Evolutionary conservation across 2,329 filamentous ascomycete genomes (phyloP).

Genomic region (Chaetoscypha palmicola): DNA sequence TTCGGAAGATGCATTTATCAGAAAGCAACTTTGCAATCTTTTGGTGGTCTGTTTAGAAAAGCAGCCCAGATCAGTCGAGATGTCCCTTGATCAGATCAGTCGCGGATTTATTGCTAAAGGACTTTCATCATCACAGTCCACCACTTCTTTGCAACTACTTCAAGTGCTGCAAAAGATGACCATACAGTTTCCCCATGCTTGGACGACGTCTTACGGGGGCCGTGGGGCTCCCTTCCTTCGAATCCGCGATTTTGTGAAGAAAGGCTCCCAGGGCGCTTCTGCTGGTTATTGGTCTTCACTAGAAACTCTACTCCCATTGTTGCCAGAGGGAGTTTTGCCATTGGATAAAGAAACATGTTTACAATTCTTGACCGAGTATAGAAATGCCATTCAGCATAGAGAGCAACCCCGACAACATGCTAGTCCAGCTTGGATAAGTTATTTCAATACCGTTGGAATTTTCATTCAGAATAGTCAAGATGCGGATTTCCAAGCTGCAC

Average conservation of each 20-base stretch:
- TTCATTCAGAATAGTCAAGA: slow-evolving; percentile 42
- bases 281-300: slow-evolving; percentile 67
- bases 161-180: slow-evolving; percentile 63
- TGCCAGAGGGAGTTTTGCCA: slow-evolving; percentile 52
- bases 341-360: slow-evolving; percentile 45
- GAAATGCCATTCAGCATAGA: slow-evolving; percentile 62
- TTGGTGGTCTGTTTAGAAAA: slow-evolving; percentile 43
- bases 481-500: slow-evolving; percentile 37
- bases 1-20: slow-evolving; percentile 48
- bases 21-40: slow-evolving; percentile 46
- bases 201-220: slow-evolving; percentile 55
- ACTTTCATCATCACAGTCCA: slow-evolving; percentile 63
- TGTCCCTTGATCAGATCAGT: slow-evolving; percentile 44
- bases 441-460: slow-evolving; percentile 56
- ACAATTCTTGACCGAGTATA: slow-evolving; percentile 59
- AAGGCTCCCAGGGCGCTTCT: slow-evolving; percentile 74
- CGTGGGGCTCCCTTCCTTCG: slow-evolving; percentile 49
- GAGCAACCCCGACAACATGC: slow-evolving; percentile 68
- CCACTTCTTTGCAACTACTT: slow-evolving; percentile 67
- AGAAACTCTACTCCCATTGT: slow-evolving; percentile 48
- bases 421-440: slow-evolving; percentile 65
- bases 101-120: slow-evolving; percentile 64
- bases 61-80: slow-evolving; percentile 40
- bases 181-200: slow-evolving; percentile 56
- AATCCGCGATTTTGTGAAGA: slow-evolving; percentile 67